Evolutionary conservation across 371 early-diverging fungal species (phyloP), one percentile per base, ranked within the genome.

Genomic region (Funneliformis caledonium): DNA sequence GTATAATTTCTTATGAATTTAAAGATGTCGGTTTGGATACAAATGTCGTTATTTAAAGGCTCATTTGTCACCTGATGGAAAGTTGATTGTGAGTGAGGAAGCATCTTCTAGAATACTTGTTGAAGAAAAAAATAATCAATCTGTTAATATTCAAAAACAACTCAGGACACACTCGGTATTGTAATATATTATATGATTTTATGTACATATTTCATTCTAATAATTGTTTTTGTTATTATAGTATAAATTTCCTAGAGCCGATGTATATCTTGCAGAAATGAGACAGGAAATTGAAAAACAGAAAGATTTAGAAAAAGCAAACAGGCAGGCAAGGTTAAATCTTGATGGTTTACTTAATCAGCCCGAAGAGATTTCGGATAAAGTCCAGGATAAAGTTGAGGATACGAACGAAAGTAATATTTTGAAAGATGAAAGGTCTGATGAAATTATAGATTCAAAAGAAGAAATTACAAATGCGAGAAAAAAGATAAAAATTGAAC

Each of bases 21-120:
- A 52, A 81, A 89, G 89, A 50, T 93, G 92, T 79, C 86, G 84
- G 6, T 87, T 87, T 81, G 95, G 97, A 5, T 85, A 94, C 72
- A 92, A 91, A 72, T 97, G 98, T 86, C 88, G 97, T 16, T 97
- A 82, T 82, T 86, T 94, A 33, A 83, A 83, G 2, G 92, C 91
- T 4, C 97, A 98, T 84, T 83, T 92, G 31, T 87, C 86, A 52
- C 83, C 83, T 14, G 88, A 90, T 37, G 88, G 86, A 7, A 88
- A 86, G 12, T 82, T 89, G 61, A 74, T 90, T 16, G 83, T 87
- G 1, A 86, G 90, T 76, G 89, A 93, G 75, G 89, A 88, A 75
- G 85, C 37, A 37, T 59, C 42, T 56, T 75, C n/a, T 43, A 26
- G 42, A 47, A 31, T 52, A 76, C 19, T 56, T 56, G n/a, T 84